phyloP scores from a whole-genome alignment of 2,329 filamentous ascomycete species.

The Talaromyces sp. region DNA sequence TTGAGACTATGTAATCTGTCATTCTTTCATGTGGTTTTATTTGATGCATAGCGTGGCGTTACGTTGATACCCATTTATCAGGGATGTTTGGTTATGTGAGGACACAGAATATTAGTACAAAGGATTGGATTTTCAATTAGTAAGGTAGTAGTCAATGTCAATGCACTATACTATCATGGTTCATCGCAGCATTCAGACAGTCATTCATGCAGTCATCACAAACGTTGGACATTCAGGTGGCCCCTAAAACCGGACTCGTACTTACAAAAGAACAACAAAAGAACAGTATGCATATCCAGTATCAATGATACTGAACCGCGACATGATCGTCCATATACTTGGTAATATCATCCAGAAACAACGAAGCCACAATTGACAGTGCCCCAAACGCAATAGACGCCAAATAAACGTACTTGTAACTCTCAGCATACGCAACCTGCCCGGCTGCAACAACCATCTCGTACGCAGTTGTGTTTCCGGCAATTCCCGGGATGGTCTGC shows the following conservation, averaged over 20 bases:
- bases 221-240: no score
- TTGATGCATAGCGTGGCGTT: slow-evolving; percentile 9
- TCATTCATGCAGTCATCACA: slow-evolving; percentile 3
- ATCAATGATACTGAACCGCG: slow-evolving; percentile 45
- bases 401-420: slow-evolving; percentile 59
- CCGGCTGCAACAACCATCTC: slow-evolving; percentile 52
- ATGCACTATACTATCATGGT: not conserved
- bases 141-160: not conserved
- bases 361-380: slow-evolving; percentile 52
- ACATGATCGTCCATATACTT: slow-evolving; percentile 57
- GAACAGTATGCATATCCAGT: not conserved
- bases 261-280: not conserved
- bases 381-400: slow-evolving; percentile 58
- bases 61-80: slow-evolving; percentile 7
- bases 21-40: not conserved
- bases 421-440: slow-evolving; percentile 52
- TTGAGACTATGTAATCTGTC: slow-evolving; percentile 13
- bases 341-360: slow-evolving; percentile 56
- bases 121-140: no score
- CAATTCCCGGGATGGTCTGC: slow-evolving; percentile 48
- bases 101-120: not conserved
- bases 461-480: slow-evolving; percentile 47
- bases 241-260: not conserved
- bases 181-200: not conserved
- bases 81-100: not conserved